Evolutionary conservation across 768 basidiomycete genomes (phyloP), one percentile per base, ranked within the genome.

Genomic region (Trametes meyenii): DNA sequence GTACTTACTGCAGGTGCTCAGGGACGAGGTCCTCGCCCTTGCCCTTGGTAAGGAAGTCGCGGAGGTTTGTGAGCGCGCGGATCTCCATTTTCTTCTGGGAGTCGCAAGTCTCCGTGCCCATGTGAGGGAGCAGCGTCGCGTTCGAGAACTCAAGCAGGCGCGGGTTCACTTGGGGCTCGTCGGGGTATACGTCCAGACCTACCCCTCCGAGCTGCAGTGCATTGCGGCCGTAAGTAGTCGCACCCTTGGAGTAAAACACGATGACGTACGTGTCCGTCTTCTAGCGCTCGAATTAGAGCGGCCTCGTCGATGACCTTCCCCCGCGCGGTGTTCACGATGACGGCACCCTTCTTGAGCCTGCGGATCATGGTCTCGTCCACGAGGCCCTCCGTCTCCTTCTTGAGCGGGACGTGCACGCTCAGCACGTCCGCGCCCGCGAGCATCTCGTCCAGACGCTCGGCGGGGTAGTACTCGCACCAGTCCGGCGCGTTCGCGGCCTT

Each of bases 281-380:
- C 87, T 53, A 98, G 74, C 23, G 94, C 94, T 29, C 81, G 81
- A 62, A 96, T 90, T 78, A 98, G 79, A 4, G 92, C 95, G 6
- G 83, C 85, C 74, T 96, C 93, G 64, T 96, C 91, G 36, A 97
- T 82, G 24, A 96, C 85, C 69, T 90, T 95, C 12, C 95, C 95
- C n/a, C 95, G 77, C 21, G 94, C 92, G 2, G 93, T 95, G 73
- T 95, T 95, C 62, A 95, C 83, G 68, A 96, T 82, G 55, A 93
- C 81, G 2, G 85, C 81, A 5, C 90, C 90, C 45, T 82, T 84
- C 77, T 90, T 95, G 78, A 96, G 78, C 66, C 80, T 78, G 50
- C 88, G 78, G 58, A 96, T 92, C 80, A 85, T 85, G 66, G 81
- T 83, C 72, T 91, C 89, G 12, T 85, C 86, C 1, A 95, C 86